These are phyloP conservation scores for Crotalaria pallida DNA, from an alignment of 306 rosid genomes.

Conservation along the genomic window DNA sequence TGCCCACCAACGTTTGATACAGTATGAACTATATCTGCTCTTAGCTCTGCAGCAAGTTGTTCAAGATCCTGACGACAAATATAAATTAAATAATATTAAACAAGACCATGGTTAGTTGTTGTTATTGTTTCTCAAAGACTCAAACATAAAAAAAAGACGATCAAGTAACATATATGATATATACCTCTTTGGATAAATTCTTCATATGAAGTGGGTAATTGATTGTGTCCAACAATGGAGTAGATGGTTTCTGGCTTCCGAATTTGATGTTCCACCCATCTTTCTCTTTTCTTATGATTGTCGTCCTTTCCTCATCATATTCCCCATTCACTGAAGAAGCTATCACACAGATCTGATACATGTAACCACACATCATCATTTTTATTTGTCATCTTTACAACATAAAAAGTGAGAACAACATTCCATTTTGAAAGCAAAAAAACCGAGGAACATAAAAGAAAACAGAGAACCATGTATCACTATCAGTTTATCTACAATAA, in stretches of 20 bases:
- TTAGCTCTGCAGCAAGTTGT: constrained; percentile 65
- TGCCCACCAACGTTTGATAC: constrained; percentile 68
- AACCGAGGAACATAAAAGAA: neutral
- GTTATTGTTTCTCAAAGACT: too few species aligned
- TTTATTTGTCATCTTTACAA: too few species aligned
- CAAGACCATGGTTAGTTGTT: too few species aligned
- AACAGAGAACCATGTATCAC: neutral
- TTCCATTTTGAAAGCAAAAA: too few species aligned
- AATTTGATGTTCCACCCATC: constrained; percentile 47
- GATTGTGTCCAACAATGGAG: constrained; percentile 69
- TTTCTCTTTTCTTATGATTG: constrained; percentile 30
- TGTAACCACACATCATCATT: neutral
- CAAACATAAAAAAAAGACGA: too few species aligned
- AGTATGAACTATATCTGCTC: constrained; percentile 57
- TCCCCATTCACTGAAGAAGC: constrained; percentile 38
- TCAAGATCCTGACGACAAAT: constrained; percentile 57
- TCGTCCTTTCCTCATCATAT: constrained; percentile 34
- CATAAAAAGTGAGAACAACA: too few species aligned
- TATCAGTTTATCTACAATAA: too few species aligned
- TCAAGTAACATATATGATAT: too few species aligned
- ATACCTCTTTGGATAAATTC: constrained; percentile 53
- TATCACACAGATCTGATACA: constrained; percentile 38
- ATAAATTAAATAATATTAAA: neutral
- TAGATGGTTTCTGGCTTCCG: constrained; percentile 44
- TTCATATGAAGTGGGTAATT: constrained; percentile 68